Percentiles rank a stretch among this genome's conserved stretches.
Conservation (phyloP, 2,329 filamentous ascomycete genomes). For the Phoma sp. region DNA sequence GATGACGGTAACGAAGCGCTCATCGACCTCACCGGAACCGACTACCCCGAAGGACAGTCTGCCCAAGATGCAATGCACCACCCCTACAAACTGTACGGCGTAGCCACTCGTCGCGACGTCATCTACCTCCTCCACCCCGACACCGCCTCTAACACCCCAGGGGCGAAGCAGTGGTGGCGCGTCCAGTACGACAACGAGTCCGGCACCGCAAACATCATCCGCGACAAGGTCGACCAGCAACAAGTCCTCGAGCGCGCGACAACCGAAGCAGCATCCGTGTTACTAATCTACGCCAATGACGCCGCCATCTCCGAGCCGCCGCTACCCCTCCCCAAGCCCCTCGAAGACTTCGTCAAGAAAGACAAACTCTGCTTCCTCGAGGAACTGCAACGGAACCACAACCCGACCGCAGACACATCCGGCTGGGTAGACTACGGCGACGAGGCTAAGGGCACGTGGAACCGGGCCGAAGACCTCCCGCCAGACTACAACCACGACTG, state of each 20-base stretch:
- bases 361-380: slow-evolving; percentile 53
- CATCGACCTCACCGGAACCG: slow-evolving; percentile 34
- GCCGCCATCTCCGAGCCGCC: slow-evolving; percentile 30
- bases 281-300: slow-evolving; percentile 66
- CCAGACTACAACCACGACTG: slow-evolving; percentile 29
- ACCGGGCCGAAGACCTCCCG: slow-evolving; percentile 4
- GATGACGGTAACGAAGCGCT: slow-evolving; percentile 33
- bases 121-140: slow-evolving; percentile 60
- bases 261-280: slow-evolving; percentile 57
- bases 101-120: slow-evolving; percentile 63
- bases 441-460: slow-evolving; percentile 27
- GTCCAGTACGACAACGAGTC: slow-evolving; percentile 41
- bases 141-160: slow-evolving; percentile 22
- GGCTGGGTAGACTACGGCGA: slow-evolving; percentile 24
- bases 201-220: slow-evolving; percentile 31
- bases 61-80: slow-evolving; percentile 31
- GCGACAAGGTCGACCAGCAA: slow-evolving; percentile 53
- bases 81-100: slow-evolving; percentile 63
- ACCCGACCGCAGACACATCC: neutral
- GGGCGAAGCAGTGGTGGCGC: slow-evolving; percentile 44
- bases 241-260: slow-evolving; percentile 62
- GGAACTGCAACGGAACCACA: slow-evolving; percentile 31
- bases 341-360: slow-evolving; percentile 54
- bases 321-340: slow-evolving; percentile 30
- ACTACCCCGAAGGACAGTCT: slow-evolving; percentile 27